Evolutionary conservation across 352 stramenopile genomes (phyloP).

Genomic region (Phytophthora fragariaefolia): DNA sequence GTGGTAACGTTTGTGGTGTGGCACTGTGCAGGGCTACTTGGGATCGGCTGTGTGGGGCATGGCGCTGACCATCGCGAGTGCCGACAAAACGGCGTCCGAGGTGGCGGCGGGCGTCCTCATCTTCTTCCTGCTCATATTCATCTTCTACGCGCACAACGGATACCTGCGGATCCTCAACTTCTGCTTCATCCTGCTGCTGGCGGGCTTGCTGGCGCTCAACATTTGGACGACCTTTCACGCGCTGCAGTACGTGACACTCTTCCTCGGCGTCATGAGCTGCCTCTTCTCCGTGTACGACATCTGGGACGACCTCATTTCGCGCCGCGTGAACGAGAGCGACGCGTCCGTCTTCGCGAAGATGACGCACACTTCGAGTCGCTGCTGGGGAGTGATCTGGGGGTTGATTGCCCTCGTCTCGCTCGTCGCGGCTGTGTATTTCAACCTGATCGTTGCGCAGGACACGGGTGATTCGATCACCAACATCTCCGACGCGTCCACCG

Average conservation of each 20-base stretch:
- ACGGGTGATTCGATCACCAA: slow-evolving; percentile 49
- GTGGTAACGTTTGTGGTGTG: slow-evolving; percentile 8
- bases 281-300: slow-evolving; percentile 93
- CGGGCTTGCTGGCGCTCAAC: slow-evolving; percentile 75
- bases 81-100: slow-evolving; percentile 61
- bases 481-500: slow-evolving; percentile 59
- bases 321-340: slow-evolving; percentile 88
- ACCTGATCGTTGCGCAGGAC: slow-evolving; percentile 76
- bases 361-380: slow-evolving; percentile 91
- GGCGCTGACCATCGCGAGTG: slow-evolving; percentile 81
- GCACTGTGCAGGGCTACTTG: slow-evolving; percentile 68
- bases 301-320: slow-evolving; percentile 91
- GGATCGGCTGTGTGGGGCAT: slow-evolving; percentile 90
- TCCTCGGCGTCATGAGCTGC: slow-evolving; percentile 92
- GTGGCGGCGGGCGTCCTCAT: slow-evolving; percentile 85
- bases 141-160: slow-evolving; percentile 89
- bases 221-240: slow-evolving; percentile 67
- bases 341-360: slow-evolving; percentile 90
- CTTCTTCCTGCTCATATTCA: slow-evolving; percentile 87
- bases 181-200: slow-evolving; percentile 86
- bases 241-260: slow-evolving; percentile 87
- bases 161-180: slow-evolving; percentile 87
- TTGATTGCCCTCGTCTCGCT: slow-evolving; percentile 81
- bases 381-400: slow-evolving; percentile 91
- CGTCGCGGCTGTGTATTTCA: slow-evolving; percentile 83